Evolutionary conservation across 805 yeast genomes (phyloP).

Genomic region (Candida khao-thaluensis): DNA sequence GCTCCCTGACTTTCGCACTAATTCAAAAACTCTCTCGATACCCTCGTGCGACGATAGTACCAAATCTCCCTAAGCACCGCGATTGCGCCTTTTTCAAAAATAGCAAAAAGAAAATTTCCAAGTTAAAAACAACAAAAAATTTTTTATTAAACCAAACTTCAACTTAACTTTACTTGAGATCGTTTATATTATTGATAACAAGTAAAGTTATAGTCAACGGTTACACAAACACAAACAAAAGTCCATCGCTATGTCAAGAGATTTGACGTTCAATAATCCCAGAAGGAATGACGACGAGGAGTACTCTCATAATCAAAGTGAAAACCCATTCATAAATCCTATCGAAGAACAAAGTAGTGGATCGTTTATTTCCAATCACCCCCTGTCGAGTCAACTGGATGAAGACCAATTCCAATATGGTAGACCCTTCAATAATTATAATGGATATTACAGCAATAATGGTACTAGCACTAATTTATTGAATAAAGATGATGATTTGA

Average conservation of each 20-base stretch:
- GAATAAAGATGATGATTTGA: conserved; percentile 18
- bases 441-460: conserved; percentile 42
- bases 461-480: conserved; percentile 41
- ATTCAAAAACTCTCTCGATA: too few species aligned
- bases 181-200: not conserved
- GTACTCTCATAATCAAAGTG: conserved; percentile 5
- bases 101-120: conserved; percentile 8
- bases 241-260: conserved; percentile 21
- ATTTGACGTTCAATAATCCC: conserved; percentile 30
- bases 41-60: too few species aligned
- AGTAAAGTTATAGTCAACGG: not conserved
- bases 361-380: conserved; percentile 16
- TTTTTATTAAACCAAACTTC: not conserved
- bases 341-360: conserved; percentile 16
- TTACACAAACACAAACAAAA: not conserved
- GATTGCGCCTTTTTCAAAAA: conserved; percentile 9
- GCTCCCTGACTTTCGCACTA: too few species aligned
- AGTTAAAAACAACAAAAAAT: conserved; percentile 5
- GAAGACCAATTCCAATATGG: conserved; percentile 25
- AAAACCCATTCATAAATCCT: conserved; percentile 18
- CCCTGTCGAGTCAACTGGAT: conserved; percentile 17
- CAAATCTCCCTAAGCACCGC: too few species aligned
- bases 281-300: conserved; percentile 15
- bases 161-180: conserved; percentile 1
- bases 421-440: conserved; percentile 40